Conservation (phyloP, 768 basidiomycete genomes). For the Lepiota venenata region DNA sequence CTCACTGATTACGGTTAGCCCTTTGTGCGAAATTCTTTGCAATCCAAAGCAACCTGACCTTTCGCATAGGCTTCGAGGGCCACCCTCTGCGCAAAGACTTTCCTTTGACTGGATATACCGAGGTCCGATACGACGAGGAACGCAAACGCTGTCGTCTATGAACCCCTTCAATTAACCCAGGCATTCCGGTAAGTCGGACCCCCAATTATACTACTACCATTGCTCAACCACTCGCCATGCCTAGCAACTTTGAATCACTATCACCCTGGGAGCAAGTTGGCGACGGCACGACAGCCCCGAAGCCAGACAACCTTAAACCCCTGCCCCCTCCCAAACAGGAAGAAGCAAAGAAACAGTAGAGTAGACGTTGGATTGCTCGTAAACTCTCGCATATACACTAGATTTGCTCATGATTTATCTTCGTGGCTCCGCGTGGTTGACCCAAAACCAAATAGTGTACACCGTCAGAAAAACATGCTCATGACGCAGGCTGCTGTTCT, state of each 20-base stretch:
- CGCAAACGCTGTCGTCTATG: constrained; percentile 96
- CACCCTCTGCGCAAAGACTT: constrained; percentile 98
- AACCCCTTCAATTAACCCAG: constrained; percentile 95
- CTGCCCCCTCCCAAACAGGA: constrained; percentile 73
- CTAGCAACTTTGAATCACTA: constrained; percentile 88
- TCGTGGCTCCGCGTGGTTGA: no score
- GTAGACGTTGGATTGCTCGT: constrained; percentile 5
- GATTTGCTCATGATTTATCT: not conserved
- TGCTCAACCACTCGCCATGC: not conserved
- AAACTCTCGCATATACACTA: constrained; percentile 3
- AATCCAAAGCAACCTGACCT: constrained; percentile 12
- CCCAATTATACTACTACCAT: not conserved
- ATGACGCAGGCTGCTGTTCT: constrained; percentile 22
- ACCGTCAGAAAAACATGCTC: constrained; percentile 27
- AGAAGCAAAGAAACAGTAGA: constrained; percentile 73
- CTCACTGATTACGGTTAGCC: constrained; percentile 90
- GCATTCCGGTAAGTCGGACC: constrained; percentile 77
- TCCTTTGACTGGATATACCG: constrained; percentile 97
- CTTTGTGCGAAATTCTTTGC: constrained; percentile 13
- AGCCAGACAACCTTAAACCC: constrained; percentile 74
- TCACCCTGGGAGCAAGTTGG: constrained; percentile 98
- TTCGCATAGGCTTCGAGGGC: constrained; percentile 82
- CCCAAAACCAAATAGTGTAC: constrained; percentile 17
- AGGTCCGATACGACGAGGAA: constrained; percentile 97
- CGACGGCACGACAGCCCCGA: constrained; percentile 42